Base-by-base conservation (phyloP, 441 rosid genomes). In the Euphorbia celastroides region DNA sequence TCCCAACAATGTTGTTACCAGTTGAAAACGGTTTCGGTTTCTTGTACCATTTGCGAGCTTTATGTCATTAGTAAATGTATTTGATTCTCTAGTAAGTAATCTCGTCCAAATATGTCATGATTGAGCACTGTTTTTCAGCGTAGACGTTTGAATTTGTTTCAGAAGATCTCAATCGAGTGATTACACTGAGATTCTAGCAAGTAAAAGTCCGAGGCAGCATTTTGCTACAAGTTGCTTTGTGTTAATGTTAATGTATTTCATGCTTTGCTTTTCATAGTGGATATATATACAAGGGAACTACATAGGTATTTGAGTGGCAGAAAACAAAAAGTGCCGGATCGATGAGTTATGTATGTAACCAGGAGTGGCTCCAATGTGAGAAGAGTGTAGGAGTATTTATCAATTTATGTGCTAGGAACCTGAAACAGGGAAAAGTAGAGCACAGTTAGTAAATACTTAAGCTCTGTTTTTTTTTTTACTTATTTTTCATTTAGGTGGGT, bases 361-460 rank as follows among this genome's bases (percentile, higher is more conserved):
- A n/a, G n/a, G n/a, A n/a, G n/a, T n/a, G n/a, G n/a, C n/a, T n/a
- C 97, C 99, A 93, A 74, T 93, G 99, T 7, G 95, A 88, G 71
- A 93, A 93, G 81, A 91, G 91, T 81, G 91, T 93, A 1, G 96
- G 95, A 65, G 99, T 91, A 91, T 75, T 93, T 93, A 72, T 93
- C 99, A 41, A 93, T 88, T 80, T 91, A 95, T 10, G 96, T 85
- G 92, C 97, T 93, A 44, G 99, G 99, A 82, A 93, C 96, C 98
- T 91, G 84, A 70, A 72, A 75, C 28, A 20, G 0, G 0, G 32
- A 65, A 60, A 13, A 27, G 1, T 54, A 12, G 54, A 64, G 48
- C 48, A 71, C 0, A 44, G 36, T 50, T 0, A 12, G 16, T 54
- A 57, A 56, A 41, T 56, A 58, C 73, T 57, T 36, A 60, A n/a